Evolutionary conservation across 805 yeast genomes (phyloP), one percentile per base, ranked within the genome.

Genomic region (Candida wancherniae): DNA sequence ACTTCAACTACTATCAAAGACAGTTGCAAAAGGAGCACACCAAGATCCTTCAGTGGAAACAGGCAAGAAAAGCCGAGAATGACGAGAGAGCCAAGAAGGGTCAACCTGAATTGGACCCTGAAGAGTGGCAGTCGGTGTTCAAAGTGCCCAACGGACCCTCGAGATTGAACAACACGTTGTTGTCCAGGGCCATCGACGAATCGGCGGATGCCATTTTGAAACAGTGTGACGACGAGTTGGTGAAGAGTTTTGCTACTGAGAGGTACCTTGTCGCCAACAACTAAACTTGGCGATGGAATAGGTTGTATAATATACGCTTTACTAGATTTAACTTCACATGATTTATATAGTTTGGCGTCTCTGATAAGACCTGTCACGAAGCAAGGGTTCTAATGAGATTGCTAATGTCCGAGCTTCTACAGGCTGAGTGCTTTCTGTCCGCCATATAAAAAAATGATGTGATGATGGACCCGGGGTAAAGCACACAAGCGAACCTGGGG

Each of bases 1-100:
- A 79, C 60, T 78, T 80, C 68, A 80, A 82, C 66, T 83, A 80
- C 61, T 82, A 75, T 65, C 92, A 83, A 62, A 77, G 94, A 64
- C 80, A 75, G 47, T 66, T 75, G 37, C 72, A 77, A 28, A 73
- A 86, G 53, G 94, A 84, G 53, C 64, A 70, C 55, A 59, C 76
- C 38, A 82, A 80, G 63, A 70, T 84, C 43, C 66, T 68, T 42
- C 84, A 78, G 52, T 84, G 90, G 88, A 79, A 80, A 52, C 77
- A 73, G 50, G 77, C 75, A 56, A 66, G 83, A 52, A 72, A 73
- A 56, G 66, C 71, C 37, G 88, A 81, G 47, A 80, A 81, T 58
- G 66, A 69, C 24, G 73, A 69, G 44, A 69, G 82, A 40, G 72
- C 71, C 33, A 73, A 75, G 50, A 58, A 53, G 21, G 80, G 83